Conservation (phyloP, 768 basidiomycete species). For the Kwoniella europaea region DNA sequence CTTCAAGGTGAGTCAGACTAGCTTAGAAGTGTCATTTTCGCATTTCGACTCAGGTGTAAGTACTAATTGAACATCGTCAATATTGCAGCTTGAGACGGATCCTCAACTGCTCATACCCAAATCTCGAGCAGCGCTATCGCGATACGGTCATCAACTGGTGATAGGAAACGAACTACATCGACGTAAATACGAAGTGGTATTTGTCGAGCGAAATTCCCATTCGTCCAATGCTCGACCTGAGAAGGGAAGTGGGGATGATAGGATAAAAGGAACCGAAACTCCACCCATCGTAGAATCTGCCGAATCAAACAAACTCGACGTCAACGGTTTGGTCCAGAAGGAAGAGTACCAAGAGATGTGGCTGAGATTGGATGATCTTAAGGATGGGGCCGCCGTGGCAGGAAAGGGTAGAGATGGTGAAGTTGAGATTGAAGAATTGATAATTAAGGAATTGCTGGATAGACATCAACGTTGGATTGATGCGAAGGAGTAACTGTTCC, state of each 20-base stretch:
- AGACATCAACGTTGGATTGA: slow-evolving; percentile 73
- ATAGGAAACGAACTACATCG: slow-evolving; percentile 94
- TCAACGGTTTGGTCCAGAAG: not conserved
- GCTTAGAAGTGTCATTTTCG: too few species aligned
- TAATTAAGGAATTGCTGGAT: slow-evolving; percentile 73
- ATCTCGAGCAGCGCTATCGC: slow-evolving; percentile 79
- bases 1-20: slow-evolving; percentile 74
- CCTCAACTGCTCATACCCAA: slow-evolving; percentile 81
- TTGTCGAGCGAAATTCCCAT: slow-evolving; percentile 66
- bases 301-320: not conserved
- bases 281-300: slow-evolving; percentile 26
- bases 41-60: too few species aligned
- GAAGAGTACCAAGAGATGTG: slow-evolving; percentile 56
- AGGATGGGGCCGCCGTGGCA: slow-evolving; percentile 33
- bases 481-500: slow-evolving; percentile 5
- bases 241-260: slow-evolving; percentile 28
- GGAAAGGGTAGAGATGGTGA: slow-evolving; percentile 48
- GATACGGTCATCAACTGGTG: slow-evolving; percentile 96
- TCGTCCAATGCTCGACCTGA: not conserved
- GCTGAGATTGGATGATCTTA: slow-evolving; percentile 49
- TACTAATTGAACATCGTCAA: not conserved
- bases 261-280: slow-evolving; percentile 33
- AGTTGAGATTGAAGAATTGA: slow-evolving; percentile 93
- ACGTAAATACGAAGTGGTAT: slow-evolving; percentile 89
- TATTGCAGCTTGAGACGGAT: slow-evolving; percentile 86